Conservation (phyloP, 2,329 filamentous ascomycete genomes). For the Aspergillus pseudonomiae region DNA sequence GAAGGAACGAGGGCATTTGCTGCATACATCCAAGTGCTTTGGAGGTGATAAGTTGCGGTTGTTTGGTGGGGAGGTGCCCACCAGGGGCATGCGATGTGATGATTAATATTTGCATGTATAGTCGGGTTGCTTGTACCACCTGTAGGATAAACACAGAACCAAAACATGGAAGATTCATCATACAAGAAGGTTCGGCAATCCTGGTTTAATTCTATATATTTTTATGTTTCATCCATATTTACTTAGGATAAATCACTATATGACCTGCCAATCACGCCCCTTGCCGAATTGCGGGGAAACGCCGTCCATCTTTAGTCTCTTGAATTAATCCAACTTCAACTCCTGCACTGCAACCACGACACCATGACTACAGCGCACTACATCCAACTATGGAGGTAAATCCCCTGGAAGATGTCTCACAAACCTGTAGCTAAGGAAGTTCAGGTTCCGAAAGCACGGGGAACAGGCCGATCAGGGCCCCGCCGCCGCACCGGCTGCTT, state of each 20-base stretch:
- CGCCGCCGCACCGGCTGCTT: conserved; percentile 39
- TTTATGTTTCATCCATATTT: background rate
- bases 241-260: background rate
- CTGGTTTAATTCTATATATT: background rate
- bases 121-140: background rate
- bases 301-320: background rate
- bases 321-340: background rate
- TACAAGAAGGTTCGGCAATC: background rate
- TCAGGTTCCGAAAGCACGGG: conserved; percentile 33
- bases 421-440: conserved; percentile 4
- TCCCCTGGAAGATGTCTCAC: background rate
- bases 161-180: background rate
- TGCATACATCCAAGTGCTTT: conserved; percentile 47
- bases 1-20: conserved; percentile 60
- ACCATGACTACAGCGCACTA: background rate
- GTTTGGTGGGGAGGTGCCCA: background rate
- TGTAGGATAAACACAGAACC: background rate
- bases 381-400: background rate
- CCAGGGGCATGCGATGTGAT: background rate
- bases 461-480: conserved; percentile 38
- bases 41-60: conserved; percentile 13
- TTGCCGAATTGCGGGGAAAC: background rate
- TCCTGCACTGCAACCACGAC: background rate
- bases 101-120: background rate
- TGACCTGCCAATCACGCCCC: background rate